Evolutionary conservation across 2,329 filamentous ascomycete genomes (phyloP).

Genomic region (Aspergillus alliaceus): DNA sequence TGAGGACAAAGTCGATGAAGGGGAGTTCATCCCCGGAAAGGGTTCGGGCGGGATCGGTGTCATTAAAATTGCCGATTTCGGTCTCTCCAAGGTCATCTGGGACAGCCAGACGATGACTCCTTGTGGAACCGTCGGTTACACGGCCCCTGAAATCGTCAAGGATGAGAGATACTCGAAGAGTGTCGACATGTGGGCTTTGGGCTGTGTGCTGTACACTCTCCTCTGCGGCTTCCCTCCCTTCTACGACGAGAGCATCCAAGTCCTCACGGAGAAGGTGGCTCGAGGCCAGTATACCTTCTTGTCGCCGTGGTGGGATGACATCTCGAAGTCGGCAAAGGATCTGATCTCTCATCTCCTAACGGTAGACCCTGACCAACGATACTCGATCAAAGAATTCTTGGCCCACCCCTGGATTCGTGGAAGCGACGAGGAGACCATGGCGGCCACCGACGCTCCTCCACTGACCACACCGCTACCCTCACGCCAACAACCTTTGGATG

Average conservation of each 20-base stretch:
- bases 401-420: conserved; percentile 89
- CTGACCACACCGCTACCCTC: conserved; percentile 64
- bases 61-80: conserved; percentile 98
- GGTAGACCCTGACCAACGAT: conserved; percentile 92
- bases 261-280: conserved; percentile 95
- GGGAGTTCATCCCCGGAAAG: conserved; percentile 79
- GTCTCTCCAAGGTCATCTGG: conserved; percentile 97
- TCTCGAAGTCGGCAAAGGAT: conserved; percentile 91
- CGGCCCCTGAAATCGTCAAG: conserved; percentile 97
- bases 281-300: conserved; percentile 96
- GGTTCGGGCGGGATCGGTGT: conserved; percentile 87
- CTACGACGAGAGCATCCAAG: conserved; percentile 96
- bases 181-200: conserved; percentile 98
- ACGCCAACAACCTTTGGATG: conserved; percentile 60
- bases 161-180: conserved; percentile 98
- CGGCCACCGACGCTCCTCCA: conserved; percentile 68
- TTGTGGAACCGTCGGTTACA: conserved; percentile 98
- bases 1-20: conserved; percentile 96
- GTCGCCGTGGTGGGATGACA: conserved; percentile 99
- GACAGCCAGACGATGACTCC: conserved; percentile 98
- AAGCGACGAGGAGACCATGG: conserved; percentile 65
- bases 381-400: conserved; percentile 88
- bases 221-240: conserved; percentile 98
- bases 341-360: conserved; percentile 89
- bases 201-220: conserved; percentile 93